Percentiles rank a stretch among this genome's conserved stretches.
phyloP scores from a whole-genome alignment of 2,329 filamentous ascomycete genomes.

The Aureobasidium lini region DNA sequence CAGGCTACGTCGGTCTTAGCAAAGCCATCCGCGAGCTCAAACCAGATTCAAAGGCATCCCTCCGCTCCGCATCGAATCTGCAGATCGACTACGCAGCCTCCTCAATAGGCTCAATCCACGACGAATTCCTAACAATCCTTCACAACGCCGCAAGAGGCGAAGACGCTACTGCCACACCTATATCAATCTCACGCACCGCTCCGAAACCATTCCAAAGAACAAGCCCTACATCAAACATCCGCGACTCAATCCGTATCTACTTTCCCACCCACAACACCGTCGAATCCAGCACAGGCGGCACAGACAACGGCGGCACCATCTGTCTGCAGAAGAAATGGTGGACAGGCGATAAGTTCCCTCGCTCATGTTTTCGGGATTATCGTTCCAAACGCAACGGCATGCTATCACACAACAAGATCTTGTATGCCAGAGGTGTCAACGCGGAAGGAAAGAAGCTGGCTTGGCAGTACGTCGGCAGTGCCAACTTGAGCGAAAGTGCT shows the following conservation, averaged over 20 bases:
- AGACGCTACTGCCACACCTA: constrained; percentile 17
- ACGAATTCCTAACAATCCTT: constrained; percentile 55
- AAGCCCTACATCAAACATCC: constrained; percentile 28
- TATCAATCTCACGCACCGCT: background rate
- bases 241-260: constrained; percentile 61
- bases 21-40: constrained; percentile 58
- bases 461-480: constrained; percentile 84
- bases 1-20: constrained; percentile 69
- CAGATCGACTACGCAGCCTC: constrained; percentile 72
- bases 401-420: constrained; percentile 76
- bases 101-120: constrained; percentile 70
- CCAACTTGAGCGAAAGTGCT: constrained; percentile 86
- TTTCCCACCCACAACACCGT: constrained; percentile 68
- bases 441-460: constrained; percentile 36
- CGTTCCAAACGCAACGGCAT: constrained; percentile 62
- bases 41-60: constrained; percentile 12
- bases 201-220: constrained; percentile 18
- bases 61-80: constrained; percentile 48
- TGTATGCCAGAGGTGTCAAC: constrained; percentile 39
- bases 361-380: constrained; percentile 64
- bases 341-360: constrained; percentile 60
- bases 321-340: constrained; percentile 71
- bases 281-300: constrained; percentile 27
- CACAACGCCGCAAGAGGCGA: constrained; percentile 51
- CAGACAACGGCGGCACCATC: constrained; percentile 64